Base-by-base conservation (phyloP, 345 rosid genomes). In the Populus pruinosa region DNA sequence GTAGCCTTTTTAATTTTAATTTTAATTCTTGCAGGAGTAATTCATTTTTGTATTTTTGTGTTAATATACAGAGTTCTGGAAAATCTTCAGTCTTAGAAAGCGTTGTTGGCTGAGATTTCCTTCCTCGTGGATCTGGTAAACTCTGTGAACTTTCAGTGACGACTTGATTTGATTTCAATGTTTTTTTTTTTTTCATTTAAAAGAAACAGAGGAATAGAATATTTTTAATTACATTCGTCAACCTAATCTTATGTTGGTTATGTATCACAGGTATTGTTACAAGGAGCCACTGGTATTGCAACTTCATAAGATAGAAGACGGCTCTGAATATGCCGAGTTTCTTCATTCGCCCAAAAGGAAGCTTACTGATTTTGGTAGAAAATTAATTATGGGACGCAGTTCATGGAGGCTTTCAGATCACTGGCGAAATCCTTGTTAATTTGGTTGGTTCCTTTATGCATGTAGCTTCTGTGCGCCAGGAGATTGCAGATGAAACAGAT, bases 61-160 rank as follows among this genome's bases (percentile, higher is more conserved):
- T 36, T 71, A 18, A 56, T n/a, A 23, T 2, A 7, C 74, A 94
- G 97, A 96, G 99, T 84, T 96, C 98, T 1, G 98, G 99, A 44
- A 96, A 96, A 83, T 96, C 98, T 67, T 96, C 99, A 14, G 98
- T 96, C 74, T 85, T 92, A 73, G 99, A 96, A 83, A 96, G 97
- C 84, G 92, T 96, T 10, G 99, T 94, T 17, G 97, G 99, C 74
- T 89, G 99, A 77, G 99, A 96, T 74, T 94, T 96, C 82, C 85
- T 94, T 82, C 99, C 99, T 80, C 97, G 98, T 85, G 99, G 99
- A 96, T 96, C 99, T 69, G 99, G 99, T 96, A 88, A 69, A 17
- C 18, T 20, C 65, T 41, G 18, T 36, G 23, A 13, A 5, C 14
- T 29, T 78, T 67, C 21, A 21, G 18, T 72, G 14, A 56, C 73